Base-by-base conservation (phyloP, 306 rosid genomes). In the Datisca glomerata region DNA sequence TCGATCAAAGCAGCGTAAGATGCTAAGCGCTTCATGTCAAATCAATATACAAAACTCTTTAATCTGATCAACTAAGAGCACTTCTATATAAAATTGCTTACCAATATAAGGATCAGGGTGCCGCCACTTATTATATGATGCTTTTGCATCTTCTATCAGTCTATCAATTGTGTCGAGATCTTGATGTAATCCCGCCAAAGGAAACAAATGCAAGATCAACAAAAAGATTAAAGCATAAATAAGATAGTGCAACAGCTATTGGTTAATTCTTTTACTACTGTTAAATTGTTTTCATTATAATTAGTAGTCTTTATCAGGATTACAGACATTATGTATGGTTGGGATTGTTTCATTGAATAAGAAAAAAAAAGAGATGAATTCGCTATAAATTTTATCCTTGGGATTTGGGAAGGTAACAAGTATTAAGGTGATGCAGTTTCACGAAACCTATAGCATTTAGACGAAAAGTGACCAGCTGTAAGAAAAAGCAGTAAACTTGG, bases 21-120 rank as follows among this genome's bases (percentile, higher is more conserved):
- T n/a, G n/a, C n/a, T n/a, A n/a, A n/a, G n/a, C n/a, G n/a, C n/a
- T n/a, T 28, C 2, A 28, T 28, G 11, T 6, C 33, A 31, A 31
- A 2, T 31, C 36, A 31, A 31, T 14, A 6, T 1, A 14, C 4
- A 3, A 13, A 38, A 38, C 17, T 38, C 19, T 5, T 18, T 15
- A 13, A 16, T 7, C 15, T 15, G 15, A 38, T 18, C 43, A 38
- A 17, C 19, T 18, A 38, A 38, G 18, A 38, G 3, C 15, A 14
- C 17, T 36, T 18, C 18, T 21, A 25, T 16, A 41, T 18, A 16
- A 29, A 8, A 13, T 6, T 53, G 16, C 51, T 49, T 73, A 87
- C 97, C 97, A 7, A 87, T 72, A 56, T 87, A 87, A 46, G 97
- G 97, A 59, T 87, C 97, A 41, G 97, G 97, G 61, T 87, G 97